phyloP scores from a whole-genome alignment of 164 flowering plant genomes.

The Kalanchoe fedtschenkoi region DNA sequence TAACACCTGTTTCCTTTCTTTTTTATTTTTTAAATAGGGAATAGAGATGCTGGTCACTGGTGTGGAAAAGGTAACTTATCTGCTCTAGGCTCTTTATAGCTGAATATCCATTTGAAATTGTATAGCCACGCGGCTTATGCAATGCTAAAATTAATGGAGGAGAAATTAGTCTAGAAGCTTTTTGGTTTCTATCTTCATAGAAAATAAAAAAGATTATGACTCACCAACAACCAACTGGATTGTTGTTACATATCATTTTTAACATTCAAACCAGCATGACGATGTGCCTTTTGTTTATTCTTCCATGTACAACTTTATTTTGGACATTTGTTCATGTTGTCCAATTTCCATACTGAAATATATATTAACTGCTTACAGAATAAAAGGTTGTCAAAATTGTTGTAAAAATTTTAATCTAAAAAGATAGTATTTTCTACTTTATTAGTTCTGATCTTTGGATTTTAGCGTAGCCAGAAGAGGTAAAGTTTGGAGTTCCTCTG shows the following conservation, averaged over 20 bases:
- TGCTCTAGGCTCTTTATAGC: no score
- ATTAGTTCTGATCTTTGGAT: conserved; percentile 22
- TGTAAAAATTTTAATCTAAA: background rate
- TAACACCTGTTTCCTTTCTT: conserved; percentile 18
- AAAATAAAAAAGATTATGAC: background rate
- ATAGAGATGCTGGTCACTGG: background rate
- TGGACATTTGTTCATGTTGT: background rate
- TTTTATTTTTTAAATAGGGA: background rate
- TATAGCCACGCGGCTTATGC: background rate
- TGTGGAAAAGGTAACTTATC: background rate
- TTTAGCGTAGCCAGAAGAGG: conserved; percentile 80
- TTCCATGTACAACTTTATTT: background rate
- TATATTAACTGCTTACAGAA: background rate
- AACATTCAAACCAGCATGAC: background rate
- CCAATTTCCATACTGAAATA: conserved; percentile 6
- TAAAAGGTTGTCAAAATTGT: background rate
- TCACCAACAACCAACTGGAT: background rate
- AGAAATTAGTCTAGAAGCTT: no score
- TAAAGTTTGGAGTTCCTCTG: conserved; percentile 74
- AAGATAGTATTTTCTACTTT: background rate
- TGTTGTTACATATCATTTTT: background rate
- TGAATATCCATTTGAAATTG: no score
- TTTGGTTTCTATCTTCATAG: background rate
- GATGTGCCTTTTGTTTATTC: background rate
- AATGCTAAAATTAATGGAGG: background rate